Conservation (phyloP, 2,329 filamentous ascomycete genomes). For the Fusarium equiseti region DNA sequence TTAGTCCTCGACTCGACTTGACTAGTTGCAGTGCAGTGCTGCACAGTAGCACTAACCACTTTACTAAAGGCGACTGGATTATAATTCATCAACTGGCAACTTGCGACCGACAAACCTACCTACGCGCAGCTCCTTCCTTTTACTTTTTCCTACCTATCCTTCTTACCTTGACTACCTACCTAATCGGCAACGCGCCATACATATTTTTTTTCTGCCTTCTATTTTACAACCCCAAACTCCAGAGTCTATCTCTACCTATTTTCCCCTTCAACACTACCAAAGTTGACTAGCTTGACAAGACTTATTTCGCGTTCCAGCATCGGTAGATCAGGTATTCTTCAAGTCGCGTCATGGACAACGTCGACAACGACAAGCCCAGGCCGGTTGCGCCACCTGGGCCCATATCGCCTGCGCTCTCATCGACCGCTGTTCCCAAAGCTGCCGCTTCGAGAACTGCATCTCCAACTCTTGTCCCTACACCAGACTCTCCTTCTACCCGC, state of each 20-base stretch:
- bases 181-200: conserved; percentile 24
- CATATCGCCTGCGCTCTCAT: conserved; percentile 47
- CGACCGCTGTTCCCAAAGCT: conserved; percentile 36
- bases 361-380: conserved; percentile 45
- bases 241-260: neutral
- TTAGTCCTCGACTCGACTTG: neutral
- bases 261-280: neutral
- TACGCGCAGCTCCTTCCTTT: conserved; percentile 31
- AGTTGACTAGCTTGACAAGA: conserved; percentile 2
- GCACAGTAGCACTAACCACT: neutral
- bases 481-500: conserved; percentile 40
- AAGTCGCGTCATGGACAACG: conserved; percentile 44
- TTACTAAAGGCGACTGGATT: neutral
- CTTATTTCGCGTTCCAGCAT: conserved; percentile 25
- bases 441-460: conserved; percentile 37
- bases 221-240: neutral
- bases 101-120: conserved; percentile 27
- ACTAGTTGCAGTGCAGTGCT: conserved; percentile 2
- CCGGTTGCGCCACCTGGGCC: conserved; percentile 46
- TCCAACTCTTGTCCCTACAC: conserved; percentile 40
- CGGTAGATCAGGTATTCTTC: conserved; percentile 13
- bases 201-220: neutral
- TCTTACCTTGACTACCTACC: neutral
- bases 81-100: conserved; percentile 32
- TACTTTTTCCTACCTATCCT: conserved; percentile 7